Evolutionary conservation across 2,329 filamentous ascomycete species (phyloP).

Genomic region (Blastomyces silverae): DNA sequence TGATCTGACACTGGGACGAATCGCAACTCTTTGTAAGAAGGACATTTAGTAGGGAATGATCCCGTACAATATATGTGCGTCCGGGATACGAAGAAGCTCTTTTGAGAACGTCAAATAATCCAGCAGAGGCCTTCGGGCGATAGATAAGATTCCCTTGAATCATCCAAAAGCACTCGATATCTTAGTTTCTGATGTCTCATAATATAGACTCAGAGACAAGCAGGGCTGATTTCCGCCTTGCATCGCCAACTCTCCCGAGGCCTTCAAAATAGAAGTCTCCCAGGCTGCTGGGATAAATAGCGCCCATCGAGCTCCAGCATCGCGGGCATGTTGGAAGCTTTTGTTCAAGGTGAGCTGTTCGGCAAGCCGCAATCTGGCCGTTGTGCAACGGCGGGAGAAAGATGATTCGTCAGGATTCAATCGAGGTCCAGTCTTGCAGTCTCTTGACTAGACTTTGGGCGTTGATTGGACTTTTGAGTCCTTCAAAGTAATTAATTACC

Average conservation of each 20-base stretch:
- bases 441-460: neutral
- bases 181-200: neutral
- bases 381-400: neutral
- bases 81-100: neutral
- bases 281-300: neutral
- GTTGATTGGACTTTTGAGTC: neutral
- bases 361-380: neutral
- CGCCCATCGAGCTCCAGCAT: neutral
- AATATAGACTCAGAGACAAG: neutral
- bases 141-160: no score
- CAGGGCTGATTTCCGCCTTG: neutral
- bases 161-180: neutral
- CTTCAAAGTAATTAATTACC: neutral
- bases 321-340: neutral
- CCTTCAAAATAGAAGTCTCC: neutral
- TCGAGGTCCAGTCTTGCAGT: neutral
- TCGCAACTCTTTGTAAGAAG: neutral
- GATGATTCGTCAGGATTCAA: neutral
- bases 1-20: neutral
- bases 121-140: neutral
- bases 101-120: neutral
- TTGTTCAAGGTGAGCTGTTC: neutral
- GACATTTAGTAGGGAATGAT: neutral
- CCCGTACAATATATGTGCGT: neutral
- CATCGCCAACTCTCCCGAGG: no score